Evolutionary conservation across 106 monocot genomes (phyloP), one percentile per base, ranked within the genome.

Genomic region (Apostasia ramifera): DNA sequence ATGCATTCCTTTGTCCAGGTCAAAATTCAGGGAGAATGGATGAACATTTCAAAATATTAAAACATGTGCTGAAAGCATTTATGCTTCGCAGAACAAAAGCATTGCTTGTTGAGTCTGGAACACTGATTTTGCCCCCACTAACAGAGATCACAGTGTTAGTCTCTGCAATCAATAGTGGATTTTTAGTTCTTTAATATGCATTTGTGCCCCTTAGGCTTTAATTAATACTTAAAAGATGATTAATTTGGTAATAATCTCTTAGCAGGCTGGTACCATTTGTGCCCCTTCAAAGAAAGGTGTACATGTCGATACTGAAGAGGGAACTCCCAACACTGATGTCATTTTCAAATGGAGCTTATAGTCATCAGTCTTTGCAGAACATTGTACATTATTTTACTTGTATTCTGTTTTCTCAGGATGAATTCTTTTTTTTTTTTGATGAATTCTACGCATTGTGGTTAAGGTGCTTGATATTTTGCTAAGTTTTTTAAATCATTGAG

Each of bases 51-150:
- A 81, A 79, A 85, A 71, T 80, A 71, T 73, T 98, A 10, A 92
- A 84, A 70, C 78, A 90, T 77, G 65, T 88, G 72, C 61, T 98
- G 44, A 87, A 66, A 71, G 98, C 90, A 76, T 93, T 98, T 78
- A 93, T 98, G 98, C 98, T 98, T 75, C 86, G 93, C 5, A 87
- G 98, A 76, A 98, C 98, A 65, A 98, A 98, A 73, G 52, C 75
- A 45, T 69, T 81, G 77, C 93, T 98, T 64, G 72, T 93, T 44
- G 79, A 89, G 59, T 81, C 75, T 40, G 93, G 98, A 74, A 79
- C 68, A 69, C 73, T 98, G 74, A 66, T 66, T 50, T 70, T 98
- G 50, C 98, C 98, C 71, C 87, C 81, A 51, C 81, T 98, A 64
- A 90, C 90, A 66, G 93, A 93, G 87, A 81, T 98, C 59, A 90